Percentiles rank a stretch among this genome's conserved stretches.
Evolutionary conservation across 192 early-diverging fungal species (phyloP).

Genomic region (Backusella liffmaniae): DNA sequence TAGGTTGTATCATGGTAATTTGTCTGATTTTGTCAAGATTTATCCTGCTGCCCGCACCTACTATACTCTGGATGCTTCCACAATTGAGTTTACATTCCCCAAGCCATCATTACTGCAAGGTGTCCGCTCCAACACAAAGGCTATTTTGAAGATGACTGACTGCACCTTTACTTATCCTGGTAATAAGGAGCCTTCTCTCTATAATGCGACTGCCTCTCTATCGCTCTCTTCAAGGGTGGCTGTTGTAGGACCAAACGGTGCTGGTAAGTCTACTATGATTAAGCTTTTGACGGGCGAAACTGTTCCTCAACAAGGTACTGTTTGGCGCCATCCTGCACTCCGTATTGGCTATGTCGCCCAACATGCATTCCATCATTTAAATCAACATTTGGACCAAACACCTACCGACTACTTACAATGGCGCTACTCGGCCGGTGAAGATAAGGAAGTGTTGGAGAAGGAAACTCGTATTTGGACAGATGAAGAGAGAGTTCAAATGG

Average conservation of each 20-base stretch:
- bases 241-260: constrained; percentile 81
- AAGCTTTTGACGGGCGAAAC: constrained; percentile 79
- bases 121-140: constrained; percentile 77
- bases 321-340: constrained; percentile 83
- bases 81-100: constrained; percentile 70
- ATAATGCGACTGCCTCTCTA: constrained; percentile 60
- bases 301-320: constrained; percentile 62
- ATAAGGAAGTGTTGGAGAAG: constrained; percentile 74
- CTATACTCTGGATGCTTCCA: constrained; percentile 69
- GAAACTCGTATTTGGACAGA: constrained; percentile 61
- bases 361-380: constrained; percentile 86
- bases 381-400: constrained; percentile 79
- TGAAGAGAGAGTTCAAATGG: constrained; percentile 69
- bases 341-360: constrained; percentile 87
- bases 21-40: constrained; percentile 72
- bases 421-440: constrained; percentile 78
- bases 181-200: constrained; percentile 52
- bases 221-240: constrained; percentile 80
- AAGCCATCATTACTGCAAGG: constrained; percentile 76
- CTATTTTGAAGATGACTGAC: constrained; percentile 73
- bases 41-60: constrained; percentile 74
- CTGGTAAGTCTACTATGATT: constrained; percentile 85
- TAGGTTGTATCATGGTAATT: constrained; percentile 75
- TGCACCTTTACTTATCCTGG: constrained; percentile 83
- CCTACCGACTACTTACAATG: constrained; percentile 84